Conservation (phyloP, 345 rosid species). For the Abelmoschus esculentus region DNA sequence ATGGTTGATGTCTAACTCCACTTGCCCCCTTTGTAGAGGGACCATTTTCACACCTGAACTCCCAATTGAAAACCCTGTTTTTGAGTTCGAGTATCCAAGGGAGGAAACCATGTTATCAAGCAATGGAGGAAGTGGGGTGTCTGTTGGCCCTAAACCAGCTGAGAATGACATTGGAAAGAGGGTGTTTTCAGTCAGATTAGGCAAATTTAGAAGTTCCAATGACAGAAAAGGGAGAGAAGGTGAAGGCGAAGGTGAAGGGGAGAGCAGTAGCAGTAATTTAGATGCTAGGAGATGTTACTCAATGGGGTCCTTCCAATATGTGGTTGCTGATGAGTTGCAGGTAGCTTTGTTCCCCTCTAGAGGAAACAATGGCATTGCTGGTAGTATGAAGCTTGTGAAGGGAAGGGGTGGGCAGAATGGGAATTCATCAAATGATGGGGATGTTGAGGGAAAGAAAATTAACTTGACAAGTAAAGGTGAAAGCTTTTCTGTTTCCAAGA, state of each 20-base stretch:
- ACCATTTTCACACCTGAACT: slow-evolving; percentile 47
- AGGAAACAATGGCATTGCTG: slow-evolving; percentile 16
- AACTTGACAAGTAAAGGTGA: slow-evolving; percentile 70
- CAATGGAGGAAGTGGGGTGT: slow-evolving; percentile 28
- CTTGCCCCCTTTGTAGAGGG: slow-evolving; percentile 91
- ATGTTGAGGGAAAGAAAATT: slow-evolving; percentile 70
- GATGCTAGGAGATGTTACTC: slow-evolving; percentile 55
- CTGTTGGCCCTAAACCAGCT: slow-evolving; percentile 35
- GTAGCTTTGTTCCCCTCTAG: slow-evolving; percentile 42
- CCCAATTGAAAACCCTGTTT: slow-evolving; percentile 50
- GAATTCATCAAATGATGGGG: slow-evolving; percentile 34
- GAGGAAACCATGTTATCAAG: slow-evolving; percentile 38
- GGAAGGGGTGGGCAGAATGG: slow-evolving; percentile 29
- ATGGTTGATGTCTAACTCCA: slow-evolving; percentile 84
- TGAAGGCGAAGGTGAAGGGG: slow-evolving; percentile 24
- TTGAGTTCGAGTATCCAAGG: slow-evolving; percentile 38
- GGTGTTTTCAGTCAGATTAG: slow-evolving; percentile 79
- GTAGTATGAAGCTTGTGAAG: slow-evolving; percentile 30
- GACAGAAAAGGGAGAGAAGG: slow-evolving; percentile 22
- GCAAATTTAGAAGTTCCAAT: slow-evolving; percentile 56
- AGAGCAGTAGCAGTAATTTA: slow-evolving; percentile 58
- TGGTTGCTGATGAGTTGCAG: slow-evolving; percentile 64
- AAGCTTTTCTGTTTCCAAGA: slow-evolving; percentile 91
- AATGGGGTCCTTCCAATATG: slow-evolving; percentile 56
- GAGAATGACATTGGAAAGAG: slow-evolving; percentile 58